Evolutionary conservation across 1,284 basidiomycete species (phyloP).

Genomic region (Sporisorium reilianum): DNA sequence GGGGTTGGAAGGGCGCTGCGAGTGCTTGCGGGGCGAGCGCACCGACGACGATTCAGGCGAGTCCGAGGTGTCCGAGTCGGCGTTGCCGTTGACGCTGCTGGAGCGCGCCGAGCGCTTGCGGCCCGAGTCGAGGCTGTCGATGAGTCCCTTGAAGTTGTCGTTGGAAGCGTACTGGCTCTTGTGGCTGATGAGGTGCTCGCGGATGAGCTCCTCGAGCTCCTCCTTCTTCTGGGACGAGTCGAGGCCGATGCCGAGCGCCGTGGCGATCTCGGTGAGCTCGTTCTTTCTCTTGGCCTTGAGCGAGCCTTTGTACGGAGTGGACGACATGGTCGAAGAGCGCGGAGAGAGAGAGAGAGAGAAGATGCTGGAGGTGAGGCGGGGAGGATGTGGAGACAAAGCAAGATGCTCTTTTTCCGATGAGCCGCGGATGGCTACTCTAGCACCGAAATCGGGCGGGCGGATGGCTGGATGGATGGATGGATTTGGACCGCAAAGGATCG

Average conservation of each 20-base stretch:
- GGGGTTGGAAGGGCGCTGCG: conserved; percentile 42
- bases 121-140: conserved; percentile 55
- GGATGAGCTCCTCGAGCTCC: conserved; percentile 57
- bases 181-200: conserved; percentile 50
- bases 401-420: conserved; percentile 1
- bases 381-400: conserved; percentile 17
- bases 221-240: conserved; percentile 50
- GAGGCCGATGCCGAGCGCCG: conserved; percentile 50
- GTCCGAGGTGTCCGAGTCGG: conserved; percentile 57
- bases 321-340: conserved; percentile 26
- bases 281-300: conserved; percentile 60
- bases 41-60: conserved; percentile 46
- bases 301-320: conserved; percentile 54
- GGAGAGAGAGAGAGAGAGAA: conserved; percentile 6
- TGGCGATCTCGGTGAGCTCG: conserved; percentile 59
- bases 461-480: conserved; percentile 32
- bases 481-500: conserved; percentile 7
- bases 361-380: neutral
- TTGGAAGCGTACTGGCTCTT: conserved; percentile 40
- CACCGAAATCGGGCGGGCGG: conserved; percentile 4
- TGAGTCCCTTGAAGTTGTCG: conserved; percentile 53
- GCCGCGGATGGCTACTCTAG: conserved; percentile 21
- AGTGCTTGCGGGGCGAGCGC: conserved; percentile 62
- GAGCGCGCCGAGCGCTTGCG: conserved; percentile 44
- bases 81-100: conserved; percentile 50